Base-by-base conservation (phyloP, 306 rosid species). In the Begonia masoniana region DNA sequence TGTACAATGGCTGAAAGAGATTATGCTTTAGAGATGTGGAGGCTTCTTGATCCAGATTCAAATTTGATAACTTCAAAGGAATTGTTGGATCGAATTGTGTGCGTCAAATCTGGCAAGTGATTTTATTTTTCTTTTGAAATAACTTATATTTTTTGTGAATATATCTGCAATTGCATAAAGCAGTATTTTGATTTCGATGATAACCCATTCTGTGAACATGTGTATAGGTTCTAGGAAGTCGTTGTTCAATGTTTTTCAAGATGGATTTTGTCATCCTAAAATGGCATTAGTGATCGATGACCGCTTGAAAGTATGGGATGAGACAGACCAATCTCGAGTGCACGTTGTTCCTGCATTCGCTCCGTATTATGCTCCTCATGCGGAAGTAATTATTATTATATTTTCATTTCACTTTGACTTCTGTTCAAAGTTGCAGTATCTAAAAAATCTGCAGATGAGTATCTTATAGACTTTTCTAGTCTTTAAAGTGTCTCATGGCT, bases 1-100 rank as follows among this genome's bases (percentile, higher is more conserved):
- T 92, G 99, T 78, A 92, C 96, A 41, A 92, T 92, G 99, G 99
- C 99, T 54, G 99, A 92, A 77, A 83, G 94, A 76, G 99, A 92
- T 84, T 92, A 92, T 70, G 99, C 99, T 15, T 78, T 92, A 26
- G 99, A 92, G 77, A 92, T 92, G 99, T 92, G 99, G 99, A 81
- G 99, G 85, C 99, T 92, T 79, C 96, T 92, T 63, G 99, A 92
- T 77, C 99, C 99, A 57, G 96, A 83, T 57, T 87, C 82, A 54
- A 92, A 86, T 79, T 76, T 92, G 83, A 92, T 92, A 75, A 81
- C 74, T 68, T 70, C 87, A n/a, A 83, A 77, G 67, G 94, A 81
- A 62, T 69, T 81, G 65, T 64, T 92, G 65, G 86, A 77, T 53
- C 99, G 99, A 53, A 92, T 92, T 51, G 99, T 92, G 19, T 92